Evolutionary conservation across 2,329 filamentous ascomycete genomes (phyloP), one percentile per base, ranked within the genome.

Genomic region (Fusarium scirpi): DNA sequence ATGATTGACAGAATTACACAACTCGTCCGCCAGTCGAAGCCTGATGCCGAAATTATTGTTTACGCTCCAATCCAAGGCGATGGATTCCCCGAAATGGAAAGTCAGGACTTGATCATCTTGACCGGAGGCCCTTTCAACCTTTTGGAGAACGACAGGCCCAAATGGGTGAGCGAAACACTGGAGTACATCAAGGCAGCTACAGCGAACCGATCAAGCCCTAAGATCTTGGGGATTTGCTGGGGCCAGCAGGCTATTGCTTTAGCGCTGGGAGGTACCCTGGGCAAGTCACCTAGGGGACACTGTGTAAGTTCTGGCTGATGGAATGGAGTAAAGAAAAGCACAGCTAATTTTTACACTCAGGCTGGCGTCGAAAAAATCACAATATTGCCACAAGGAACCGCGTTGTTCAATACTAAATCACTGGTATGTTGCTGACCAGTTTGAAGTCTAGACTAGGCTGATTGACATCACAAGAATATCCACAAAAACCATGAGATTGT

Each of bases 401-500:
- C 2, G 6, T 29, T 59, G 1, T 54, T 59, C 2, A 16, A 45
- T 2, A 13, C 40, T 1, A 9, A 27, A 20, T 12, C 57, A 2
- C 16, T 59, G n/a, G 57, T 59, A 27, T 1, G 48, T 30, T 18
- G 5, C 1, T 6, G 7, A 13, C 20, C 12, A 9, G 3, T 34
- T 16, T 34, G 15, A 9, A 16, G 15, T 34, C 15, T 16, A 1
- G 30, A 7, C 30, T 34, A 9, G 8, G 8, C 30, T 34, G 8
- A n/a, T 41, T 40, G 0, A 59, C 1, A 16, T 40, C 1, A 2
- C 1, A 1, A 59, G 57, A 22, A 18, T 8, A 59, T 59, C 18
- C 57, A 59, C 4, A 59, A 59, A 2, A 59, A 59, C 4, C 57
- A 59, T 13, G 40, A 59, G 27, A 54, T 59, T 3, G 24, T 51